A percentile compares a stretch with the other conserved stretches of the same genome.
Conservation (phyloP, 1,284 basidiomycete species). For the Moesziomyces sp. region DNA sequence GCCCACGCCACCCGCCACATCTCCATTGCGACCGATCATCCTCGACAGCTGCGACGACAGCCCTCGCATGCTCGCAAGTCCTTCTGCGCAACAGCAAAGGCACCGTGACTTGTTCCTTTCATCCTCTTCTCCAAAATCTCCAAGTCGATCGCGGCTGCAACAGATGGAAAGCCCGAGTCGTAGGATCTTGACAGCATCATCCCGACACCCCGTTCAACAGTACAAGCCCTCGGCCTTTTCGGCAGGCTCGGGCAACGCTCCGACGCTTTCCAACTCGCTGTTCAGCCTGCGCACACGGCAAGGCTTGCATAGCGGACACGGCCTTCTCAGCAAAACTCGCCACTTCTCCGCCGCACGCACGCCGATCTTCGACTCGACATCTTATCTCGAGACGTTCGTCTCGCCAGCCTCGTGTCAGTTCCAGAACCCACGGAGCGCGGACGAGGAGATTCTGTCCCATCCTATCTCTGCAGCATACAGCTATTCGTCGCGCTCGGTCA, state of each 20-base stretch:
- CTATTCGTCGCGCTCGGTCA: conserved; percentile 47
- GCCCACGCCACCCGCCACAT: conserved; percentile 42
- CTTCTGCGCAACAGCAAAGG: conserved; percentile 4
- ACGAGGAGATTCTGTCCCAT: conserved; percentile 34
- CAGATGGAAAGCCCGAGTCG: conserved; percentile 1
- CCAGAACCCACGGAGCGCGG: conserved; percentile 15
- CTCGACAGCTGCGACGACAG: conserved; percentile 19
- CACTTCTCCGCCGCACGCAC: conserved; percentile 6
- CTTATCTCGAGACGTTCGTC: conserved; percentile 42
- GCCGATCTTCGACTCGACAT: conserved; percentile 19
- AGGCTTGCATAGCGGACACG: conserved; percentile 3
- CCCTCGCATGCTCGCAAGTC: conserved; percentile 6
- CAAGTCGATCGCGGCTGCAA: not conserved
- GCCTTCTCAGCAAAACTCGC: not conserved
- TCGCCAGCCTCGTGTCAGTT: conserved; percentile 24
- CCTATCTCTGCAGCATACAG: conserved; percentile 57
- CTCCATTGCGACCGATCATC: conserved; percentile 33
- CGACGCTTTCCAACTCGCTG: conserved; percentile 5
- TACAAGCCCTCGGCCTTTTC: conserved; percentile 15
- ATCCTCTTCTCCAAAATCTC: not conserved
- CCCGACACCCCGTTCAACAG: not conserved
- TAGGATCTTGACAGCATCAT: not conserved
- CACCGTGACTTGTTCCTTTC: not conserved
- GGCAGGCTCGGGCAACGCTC: not conserved
- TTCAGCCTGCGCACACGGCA: conserved; percentile 18